Base-by-base conservation (phyloP, 768 basidiomycete genomes). In the Hemileccinum rubropunctum region DNA sequence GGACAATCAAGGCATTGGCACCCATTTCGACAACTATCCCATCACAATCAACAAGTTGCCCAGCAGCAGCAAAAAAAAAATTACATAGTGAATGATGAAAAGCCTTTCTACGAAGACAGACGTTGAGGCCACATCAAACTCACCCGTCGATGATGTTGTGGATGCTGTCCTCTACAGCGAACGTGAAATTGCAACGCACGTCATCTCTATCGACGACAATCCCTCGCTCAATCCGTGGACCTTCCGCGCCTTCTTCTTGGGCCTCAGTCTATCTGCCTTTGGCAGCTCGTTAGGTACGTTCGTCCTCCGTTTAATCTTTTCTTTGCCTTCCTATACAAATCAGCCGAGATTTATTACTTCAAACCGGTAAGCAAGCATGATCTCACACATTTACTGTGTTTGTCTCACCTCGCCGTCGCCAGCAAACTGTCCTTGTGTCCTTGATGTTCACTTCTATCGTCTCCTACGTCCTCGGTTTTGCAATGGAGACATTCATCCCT, bases 291-390 rank as follows among this genome's bases (percentile, higher is more conserved):
- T 82, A 18, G 77, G 76, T 74, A 57, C 13, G 60, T 55, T 14
- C 32, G 18, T 40, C 10, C 27, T 6, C 14, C 3, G 2, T 27
- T 39, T 30, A 18, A 36, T 13, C 35, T 17, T 17, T 17, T 17
- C n/a, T n/a, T 36, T 36, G 8, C 6, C n/a, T 36, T 30, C 4
- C 11, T 6, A 39, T 14, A 18, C 23, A 18, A 30, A 18, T n/a
- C 48, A 79, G 78, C 78, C 20, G 73, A 82, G 54, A 81, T 81
- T 32, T 81, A 80, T 60, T 82, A 81, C 58, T 82, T 80, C 63
- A 80, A 81, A 62, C 78, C 79, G 3, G 79, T 77, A 55, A 51
- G 51, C 35, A 12, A 2, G 15, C 30, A 14, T 20, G 7, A 17
- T 20, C 12, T 18, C 14, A n/a, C 11, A 12, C 9, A 27, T 13